A percentile compares a stretch with the other conserved stretches of the same genome.
Evolutionary conservation across 2,329 filamentous ascomycete genomes (phyloP).

Genomic region (Stagonosporopsis chrysanthemi): DNA sequence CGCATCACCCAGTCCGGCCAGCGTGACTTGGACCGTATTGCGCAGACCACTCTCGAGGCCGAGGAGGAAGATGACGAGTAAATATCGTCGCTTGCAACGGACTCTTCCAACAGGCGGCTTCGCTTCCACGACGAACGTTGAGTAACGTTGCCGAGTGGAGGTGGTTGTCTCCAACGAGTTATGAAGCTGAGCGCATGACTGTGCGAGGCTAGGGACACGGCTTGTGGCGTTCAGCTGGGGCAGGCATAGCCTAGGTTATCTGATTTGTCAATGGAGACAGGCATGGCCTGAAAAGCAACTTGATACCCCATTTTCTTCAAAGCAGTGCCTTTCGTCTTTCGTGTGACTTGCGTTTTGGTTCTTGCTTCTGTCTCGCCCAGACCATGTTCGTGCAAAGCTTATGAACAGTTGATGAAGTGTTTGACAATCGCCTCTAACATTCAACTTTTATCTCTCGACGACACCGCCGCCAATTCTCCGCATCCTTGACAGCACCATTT

Average conservation of each 20-base stretch:
- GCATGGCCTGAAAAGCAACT: slow-evolving; percentile 43
- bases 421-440: background rate
- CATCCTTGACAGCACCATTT: background rate
- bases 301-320: slow-evolving; percentile 33
- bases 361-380: background rate
- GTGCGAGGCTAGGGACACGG: slow-evolving; percentile 29
- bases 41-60: slow-evolving; percentile 59
- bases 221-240: slow-evolving; percentile 48
- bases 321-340: background rate
- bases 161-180: background rate
- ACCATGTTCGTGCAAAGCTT: background rate
- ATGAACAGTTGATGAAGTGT: background rate
- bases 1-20: slow-evolving; percentile 98
- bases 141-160: background rate
- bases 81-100: slow-evolving; percentile 21
- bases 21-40: slow-evolving; percentile 91
- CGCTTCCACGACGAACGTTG: background rate
- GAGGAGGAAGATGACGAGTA: slow-evolving; percentile 58
- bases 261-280: slow-evolving; percentile 42
- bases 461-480: background rate
- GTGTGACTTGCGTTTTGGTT: background rate
- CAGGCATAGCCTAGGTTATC: slow-evolving; percentile 43
- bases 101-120: too few relatives aligned
- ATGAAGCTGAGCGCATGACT: background rate
- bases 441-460: background rate